Conservation (phyloP, 345 rosid species). For the Atalantia buxifolia region DNA sequence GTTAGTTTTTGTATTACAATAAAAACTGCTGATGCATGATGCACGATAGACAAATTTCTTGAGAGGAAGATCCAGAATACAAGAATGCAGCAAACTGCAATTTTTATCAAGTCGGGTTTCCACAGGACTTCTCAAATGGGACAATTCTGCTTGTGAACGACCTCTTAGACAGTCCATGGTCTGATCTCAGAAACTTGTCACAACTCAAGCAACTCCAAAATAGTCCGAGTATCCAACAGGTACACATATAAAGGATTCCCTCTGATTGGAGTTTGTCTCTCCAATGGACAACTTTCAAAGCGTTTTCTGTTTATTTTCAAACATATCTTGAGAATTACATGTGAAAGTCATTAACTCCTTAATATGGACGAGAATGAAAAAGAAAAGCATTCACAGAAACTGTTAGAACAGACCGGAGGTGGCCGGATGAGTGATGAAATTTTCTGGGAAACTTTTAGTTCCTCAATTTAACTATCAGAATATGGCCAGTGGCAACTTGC, state of each 20-base stretch:
- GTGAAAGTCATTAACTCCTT: not conserved
- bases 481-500: too few species aligned
- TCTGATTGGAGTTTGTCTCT: not conserved
- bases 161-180: not conserved
- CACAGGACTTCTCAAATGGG: not conserved
- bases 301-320: not conserved
- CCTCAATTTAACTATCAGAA: too few species aligned
- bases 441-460: not conserved
- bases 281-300: not conserved
- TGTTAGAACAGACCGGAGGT: not conserved
- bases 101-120: not conserved
- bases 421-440: not conserved
- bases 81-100: not conserved
- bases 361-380: not conserved
- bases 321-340: not conserved
- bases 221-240: too few species aligned
- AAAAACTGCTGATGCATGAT: not conserved
- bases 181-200: not conserved
- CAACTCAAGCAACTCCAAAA: not conserved
- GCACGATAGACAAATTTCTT: not conserved
- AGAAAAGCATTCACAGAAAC: not conserved
- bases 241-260: not conserved
- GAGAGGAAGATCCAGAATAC: not conserved
- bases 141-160: not conserved
- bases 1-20: not conserved